phyloP scores from a whole-genome alignment of 495 filamentous ascomycete genomes.

The Penicillium robsamsonii region DNA sequence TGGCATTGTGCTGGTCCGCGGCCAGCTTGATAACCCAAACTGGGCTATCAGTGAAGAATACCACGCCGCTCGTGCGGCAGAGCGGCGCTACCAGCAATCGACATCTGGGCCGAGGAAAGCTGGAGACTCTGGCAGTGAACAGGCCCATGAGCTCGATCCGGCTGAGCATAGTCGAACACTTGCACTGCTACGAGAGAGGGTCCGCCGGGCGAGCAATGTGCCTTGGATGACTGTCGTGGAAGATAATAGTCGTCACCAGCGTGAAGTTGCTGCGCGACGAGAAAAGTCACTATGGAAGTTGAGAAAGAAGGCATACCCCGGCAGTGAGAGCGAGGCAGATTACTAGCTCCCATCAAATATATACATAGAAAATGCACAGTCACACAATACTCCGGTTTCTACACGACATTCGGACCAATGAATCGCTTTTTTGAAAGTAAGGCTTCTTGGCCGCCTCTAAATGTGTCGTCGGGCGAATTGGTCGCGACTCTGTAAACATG shows the following conservation, averaged over 20 bases:
- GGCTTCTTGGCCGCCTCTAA: too few relatives aligned
- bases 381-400: neutral
- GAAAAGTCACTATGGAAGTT: constrained; percentile 46
- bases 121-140: constrained; percentile 11
- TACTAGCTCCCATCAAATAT: constrained; percentile 25
- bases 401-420: too few relatives aligned
- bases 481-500: too few relatives aligned
- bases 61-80: constrained; percentile 39
- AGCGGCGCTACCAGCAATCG: constrained; percentile 32
- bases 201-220: constrained; percentile 41
- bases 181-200: constrained; percentile 31
- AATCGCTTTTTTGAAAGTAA: too few relatives aligned
- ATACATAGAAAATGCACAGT: neutral
- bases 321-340: constrained; percentile 44
- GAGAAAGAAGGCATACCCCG: constrained; percentile 45
- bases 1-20: constrained; percentile 51
- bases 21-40: constrained; percentile 51
- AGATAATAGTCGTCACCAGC: constrained; percentile 33
- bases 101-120: constrained; percentile 27
- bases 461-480: too few relatives aligned
- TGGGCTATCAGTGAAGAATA: constrained; percentile 52
- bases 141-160: constrained; percentile 10
- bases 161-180: constrained; percentile 24
- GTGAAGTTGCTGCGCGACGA: constrained; percentile 32
- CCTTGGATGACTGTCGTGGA: constrained; percentile 51